phyloP scores from a whole-genome alignment of 2,329 filamentous ascomycete genomes.

The Pyrenophora teres region DNA sequence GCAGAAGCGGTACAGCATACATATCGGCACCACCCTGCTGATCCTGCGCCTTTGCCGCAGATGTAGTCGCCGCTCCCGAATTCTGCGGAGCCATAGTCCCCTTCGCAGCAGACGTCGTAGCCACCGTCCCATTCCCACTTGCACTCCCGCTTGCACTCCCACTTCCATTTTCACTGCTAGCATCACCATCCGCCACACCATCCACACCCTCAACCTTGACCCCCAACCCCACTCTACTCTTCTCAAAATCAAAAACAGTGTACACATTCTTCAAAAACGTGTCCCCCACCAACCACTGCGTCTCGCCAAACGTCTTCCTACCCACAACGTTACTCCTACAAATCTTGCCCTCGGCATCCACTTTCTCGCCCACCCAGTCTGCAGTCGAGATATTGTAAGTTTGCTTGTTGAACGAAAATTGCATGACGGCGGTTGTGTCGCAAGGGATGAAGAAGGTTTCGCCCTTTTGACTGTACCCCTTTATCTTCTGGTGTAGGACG shows the following conservation, averaged over 20 bases:
- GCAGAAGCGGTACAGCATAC: no score
- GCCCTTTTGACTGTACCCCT: constrained; percentile 62
- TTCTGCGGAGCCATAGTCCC: no score
- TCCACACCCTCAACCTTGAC: constrained; percentile 24
- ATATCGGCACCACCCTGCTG: no score
- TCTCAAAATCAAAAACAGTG: constrained; percentile 78
- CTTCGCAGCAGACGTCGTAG: no score
- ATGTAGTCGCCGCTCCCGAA: no score
- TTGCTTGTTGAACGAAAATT: constrained; percentile 70
- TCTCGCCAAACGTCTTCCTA: constrained; percentile 64
- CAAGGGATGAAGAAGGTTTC: constrained; percentile 76
- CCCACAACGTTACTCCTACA: constrained; percentile 76
- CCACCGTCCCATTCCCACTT: no score
- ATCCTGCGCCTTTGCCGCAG: no score
- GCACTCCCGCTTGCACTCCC: no score
- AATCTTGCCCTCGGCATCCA: constrained; percentile 30
- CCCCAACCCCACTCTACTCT: constrained; percentile 62
- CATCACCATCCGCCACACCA: constrained; percentile 3
- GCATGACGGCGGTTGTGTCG: constrained; percentile 63
- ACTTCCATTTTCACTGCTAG: no score
- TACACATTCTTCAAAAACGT: constrained; percentile 91
- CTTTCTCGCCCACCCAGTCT: constrained; percentile 68
- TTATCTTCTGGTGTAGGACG: constrained; percentile 69
- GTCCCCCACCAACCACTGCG: constrained; percentile 80
- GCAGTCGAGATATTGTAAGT: constrained; percentile 68